Conservation (phyloP, 768 basidiomycete species). For the Trametes coccinea region DNA sequence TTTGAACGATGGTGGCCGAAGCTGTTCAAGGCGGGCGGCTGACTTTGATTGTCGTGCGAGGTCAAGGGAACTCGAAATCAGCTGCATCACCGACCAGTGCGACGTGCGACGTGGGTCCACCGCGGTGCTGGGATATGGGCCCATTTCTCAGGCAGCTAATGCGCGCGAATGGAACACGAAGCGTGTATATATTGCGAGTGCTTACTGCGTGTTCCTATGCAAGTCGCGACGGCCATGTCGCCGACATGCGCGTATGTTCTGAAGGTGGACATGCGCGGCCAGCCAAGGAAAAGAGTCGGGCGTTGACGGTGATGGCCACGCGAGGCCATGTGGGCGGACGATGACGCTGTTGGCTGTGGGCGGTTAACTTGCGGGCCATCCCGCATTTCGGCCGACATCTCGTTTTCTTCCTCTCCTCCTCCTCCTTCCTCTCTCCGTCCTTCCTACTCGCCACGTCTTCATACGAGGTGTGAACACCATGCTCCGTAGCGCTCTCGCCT, state of each 20-base stretch:
- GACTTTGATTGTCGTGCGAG: background rate
- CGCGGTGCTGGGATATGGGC: background rate
- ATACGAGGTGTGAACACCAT: slow-evolving; percentile 38
- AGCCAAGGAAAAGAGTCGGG: slow-evolving; percentile 3
- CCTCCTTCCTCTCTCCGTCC: slow-evolving; percentile 20
- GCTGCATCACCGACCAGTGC: background rate
- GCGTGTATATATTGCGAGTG: background rate
- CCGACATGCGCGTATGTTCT: background rate
- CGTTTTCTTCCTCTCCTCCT: slow-evolving; percentile 13
- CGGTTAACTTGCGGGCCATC: slow-evolving; percentile 2
- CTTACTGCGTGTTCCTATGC: background rate
- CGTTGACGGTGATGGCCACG: slow-evolving; percentile 14
- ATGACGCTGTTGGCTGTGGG: slow-evolving; percentile 14
- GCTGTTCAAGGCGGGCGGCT: slow-evolving; percentile 2
- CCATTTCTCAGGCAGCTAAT: background rate
- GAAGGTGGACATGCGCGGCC: background rate
- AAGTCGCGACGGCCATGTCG: background rate
- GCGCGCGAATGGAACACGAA: background rate
- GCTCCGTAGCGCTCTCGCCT: slow-evolving; percentile 66
- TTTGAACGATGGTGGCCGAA: slow-evolving; percentile 8
- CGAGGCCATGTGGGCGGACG: slow-evolving; percentile 18
- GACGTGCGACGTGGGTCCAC: background rate
- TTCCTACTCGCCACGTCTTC: slow-evolving; percentile 6
- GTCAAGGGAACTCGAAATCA: background rate
- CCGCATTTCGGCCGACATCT: slow-evolving; percentile 30